Conservation (phyloP, 2,329 filamentous ascomycete species). For the Chalaropsis thielavioides region DNA sequence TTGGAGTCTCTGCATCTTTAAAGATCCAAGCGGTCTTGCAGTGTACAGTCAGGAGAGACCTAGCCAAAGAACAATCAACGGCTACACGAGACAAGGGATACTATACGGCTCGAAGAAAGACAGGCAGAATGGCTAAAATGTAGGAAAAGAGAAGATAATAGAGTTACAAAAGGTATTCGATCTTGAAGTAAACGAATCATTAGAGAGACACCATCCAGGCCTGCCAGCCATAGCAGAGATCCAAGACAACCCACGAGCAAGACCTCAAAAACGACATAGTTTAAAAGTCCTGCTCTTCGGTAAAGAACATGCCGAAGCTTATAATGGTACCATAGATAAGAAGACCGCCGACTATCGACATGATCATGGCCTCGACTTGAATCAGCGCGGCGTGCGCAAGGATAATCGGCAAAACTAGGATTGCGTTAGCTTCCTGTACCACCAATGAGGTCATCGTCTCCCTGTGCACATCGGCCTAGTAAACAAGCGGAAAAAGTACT, state of each 20-base stretch:
- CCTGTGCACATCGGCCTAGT: background rate
- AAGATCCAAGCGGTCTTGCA: conserved; percentile 17
- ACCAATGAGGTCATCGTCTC: background rate
- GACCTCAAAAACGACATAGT: background rate
- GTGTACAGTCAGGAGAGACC: background rate
- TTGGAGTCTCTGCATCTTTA: conserved; percentile 25
- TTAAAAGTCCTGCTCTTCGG: conserved; percentile 92
- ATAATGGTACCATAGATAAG: conserved; percentile 98
- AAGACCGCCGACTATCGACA: conserved; percentile 84
- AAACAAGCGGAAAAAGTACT: conserved; percentile 26
- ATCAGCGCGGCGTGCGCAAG: conserved; percentile 82
- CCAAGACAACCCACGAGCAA: background rate
- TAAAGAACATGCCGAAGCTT: conserved; percentile 96
- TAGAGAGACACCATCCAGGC: background rate
- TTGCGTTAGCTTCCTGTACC: background rate
- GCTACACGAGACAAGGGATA: conserved; percentile 5
- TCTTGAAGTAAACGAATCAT: background rate
- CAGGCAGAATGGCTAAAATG: background rate
- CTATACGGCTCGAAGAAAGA: background rate
- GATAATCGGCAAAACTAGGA: conserved; percentile 65
- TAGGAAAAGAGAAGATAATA: background rate
- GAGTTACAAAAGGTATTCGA: background rate
- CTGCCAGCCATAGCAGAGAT: background rate
- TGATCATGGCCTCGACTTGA: conserved; percentile 70
- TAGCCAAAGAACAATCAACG: too few species aligned